These are phyloP conservation scores for Magnusiomyces clavatus DNA, from an alignment of 1,139 yeast species.

Conservation along the genomic window DNA sequence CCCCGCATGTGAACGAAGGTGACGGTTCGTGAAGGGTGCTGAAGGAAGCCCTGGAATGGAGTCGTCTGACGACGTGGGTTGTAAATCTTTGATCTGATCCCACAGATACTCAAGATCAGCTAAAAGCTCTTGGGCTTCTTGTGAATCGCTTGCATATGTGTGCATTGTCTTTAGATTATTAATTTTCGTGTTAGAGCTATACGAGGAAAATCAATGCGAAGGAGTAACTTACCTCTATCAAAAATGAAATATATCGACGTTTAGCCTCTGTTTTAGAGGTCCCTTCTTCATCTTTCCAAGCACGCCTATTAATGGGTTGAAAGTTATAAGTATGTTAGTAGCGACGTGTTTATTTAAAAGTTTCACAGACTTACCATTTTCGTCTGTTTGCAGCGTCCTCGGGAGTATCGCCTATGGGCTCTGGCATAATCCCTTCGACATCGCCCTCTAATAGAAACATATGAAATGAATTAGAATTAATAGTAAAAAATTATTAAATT, in stretches of 20 bases:
- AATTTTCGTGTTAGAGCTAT: neutral
- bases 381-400: constrained; percentile 63
- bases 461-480: constrained; percentile 2
- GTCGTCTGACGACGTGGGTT: constrained; percentile 8
- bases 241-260: constrained; percentile 54
- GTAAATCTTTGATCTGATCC: constrained; percentile 61
- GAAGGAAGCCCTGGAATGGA: neutral
- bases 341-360: neutral
- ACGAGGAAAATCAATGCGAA: neutral
- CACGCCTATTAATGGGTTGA: constrained; percentile 38
- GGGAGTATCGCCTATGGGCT: constrained; percentile 53
- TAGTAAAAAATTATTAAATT: neutral
- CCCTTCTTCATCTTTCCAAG: constrained; percentile 76
- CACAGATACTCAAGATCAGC: constrained; percentile 62
- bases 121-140: constrained; percentile 59
- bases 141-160: constrained; percentile 58
- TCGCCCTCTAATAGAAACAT: constrained; percentile 48
- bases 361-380: constrained; percentile 43
- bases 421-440: constrained; percentile 56
- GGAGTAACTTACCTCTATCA: constrained; percentile 34
- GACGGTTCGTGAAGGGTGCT: neutral
- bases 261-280: constrained; percentile 67
- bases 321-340: too few relatives aligned
- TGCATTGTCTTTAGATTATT: constrained; percentile 53
- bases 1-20: too few relatives aligned